phyloP scores from a whole-genome alignment of 2,329 filamentous ascomycete genomes.

The Arthrobotrys musiformis region DNA sequence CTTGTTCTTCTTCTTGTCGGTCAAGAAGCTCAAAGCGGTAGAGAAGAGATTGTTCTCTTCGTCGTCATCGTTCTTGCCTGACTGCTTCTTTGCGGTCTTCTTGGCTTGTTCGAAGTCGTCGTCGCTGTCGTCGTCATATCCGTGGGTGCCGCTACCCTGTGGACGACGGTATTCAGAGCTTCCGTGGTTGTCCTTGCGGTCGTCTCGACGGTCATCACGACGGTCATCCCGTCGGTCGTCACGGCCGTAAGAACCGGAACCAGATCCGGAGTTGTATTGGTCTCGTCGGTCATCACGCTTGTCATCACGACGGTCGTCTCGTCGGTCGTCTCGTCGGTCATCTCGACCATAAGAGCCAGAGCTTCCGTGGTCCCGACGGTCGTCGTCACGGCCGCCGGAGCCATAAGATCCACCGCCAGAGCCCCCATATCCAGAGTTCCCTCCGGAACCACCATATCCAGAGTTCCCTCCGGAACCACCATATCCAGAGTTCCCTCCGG shows the following conservation, averaged over 20 bases:
- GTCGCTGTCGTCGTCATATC: constrained; percentile 62
- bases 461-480: background rate
- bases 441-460: constrained; percentile 34
- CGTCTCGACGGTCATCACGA: constrained; percentile 22
- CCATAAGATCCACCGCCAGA: constrained; percentile 61
- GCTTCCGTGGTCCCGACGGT: background rate
- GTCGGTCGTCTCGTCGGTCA: background rate
- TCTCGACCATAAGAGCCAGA: constrained; percentile 23
- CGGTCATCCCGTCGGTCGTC: background rate
- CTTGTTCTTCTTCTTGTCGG: constrained; percentile 66
- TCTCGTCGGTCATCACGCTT: background rate
- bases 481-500: constrained; percentile 6
- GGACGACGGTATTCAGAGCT: constrained; percentile 50
- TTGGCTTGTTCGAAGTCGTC: constrained; percentile 66
- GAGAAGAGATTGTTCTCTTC: constrained; percentile 66
- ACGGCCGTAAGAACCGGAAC: no score
- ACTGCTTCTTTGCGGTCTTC: constrained; percentile 69
- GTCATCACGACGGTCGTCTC: background rate
- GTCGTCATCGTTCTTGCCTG: constrained; percentile 62
- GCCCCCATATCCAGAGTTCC: constrained; percentile 58
- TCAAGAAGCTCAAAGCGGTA: constrained; percentile 68
- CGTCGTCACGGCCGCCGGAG: constrained; percentile 46
- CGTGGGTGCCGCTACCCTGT: constrained; percentile 38
- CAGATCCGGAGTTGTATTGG: constrained; percentile 13
- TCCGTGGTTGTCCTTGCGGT: constrained; percentile 63